Evolutionary conservation across 345 rosid species (phyloP).

Genomic region (Chamaenerion angustifolium): DNA sequence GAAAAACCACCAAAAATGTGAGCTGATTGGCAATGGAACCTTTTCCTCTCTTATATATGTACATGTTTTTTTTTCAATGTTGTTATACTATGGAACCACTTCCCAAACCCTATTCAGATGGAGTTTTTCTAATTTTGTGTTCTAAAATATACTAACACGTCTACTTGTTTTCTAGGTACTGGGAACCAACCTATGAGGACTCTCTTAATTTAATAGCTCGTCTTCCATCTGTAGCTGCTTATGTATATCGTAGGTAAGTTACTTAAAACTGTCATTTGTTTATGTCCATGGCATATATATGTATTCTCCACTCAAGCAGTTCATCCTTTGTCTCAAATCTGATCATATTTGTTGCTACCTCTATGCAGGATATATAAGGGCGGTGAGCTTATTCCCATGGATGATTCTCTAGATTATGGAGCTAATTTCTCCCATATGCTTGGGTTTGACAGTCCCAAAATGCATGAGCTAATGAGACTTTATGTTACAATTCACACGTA

Average conservation of each 20-base stretch:
- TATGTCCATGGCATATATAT: not conserved
- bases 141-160: constrained; percentile 8
- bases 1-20: no score
- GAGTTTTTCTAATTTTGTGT: constrained; percentile 3
- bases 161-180: constrained; percentile 42
- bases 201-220: constrained; percentile 89
- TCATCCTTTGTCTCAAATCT: not conserved
- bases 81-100: no score
- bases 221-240: constrained; percentile 71
- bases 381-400: constrained; percentile 55
- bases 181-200: constrained; percentile 97
- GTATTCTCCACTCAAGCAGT: not conserved
- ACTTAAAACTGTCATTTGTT: not conserved
- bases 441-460: constrained; percentile 73
- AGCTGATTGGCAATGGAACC: no score
- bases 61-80: no score
- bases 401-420: constrained; percentile 85
- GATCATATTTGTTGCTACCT: not conserved
- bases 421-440: constrained; percentile 81
- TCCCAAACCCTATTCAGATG: no score
- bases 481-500: constrained; percentile 90
- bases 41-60: no score
- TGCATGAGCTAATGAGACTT: constrained; percentile 98
- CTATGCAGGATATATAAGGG: constrained; percentile 60
- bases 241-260: constrained; percentile 79